Percentiles rank a stretch among this genome's conserved stretches.
phyloP scores from a whole-genome alignment of 2,329 filamentous ascomycete species.

The Sporothrix luriei region DNA sequence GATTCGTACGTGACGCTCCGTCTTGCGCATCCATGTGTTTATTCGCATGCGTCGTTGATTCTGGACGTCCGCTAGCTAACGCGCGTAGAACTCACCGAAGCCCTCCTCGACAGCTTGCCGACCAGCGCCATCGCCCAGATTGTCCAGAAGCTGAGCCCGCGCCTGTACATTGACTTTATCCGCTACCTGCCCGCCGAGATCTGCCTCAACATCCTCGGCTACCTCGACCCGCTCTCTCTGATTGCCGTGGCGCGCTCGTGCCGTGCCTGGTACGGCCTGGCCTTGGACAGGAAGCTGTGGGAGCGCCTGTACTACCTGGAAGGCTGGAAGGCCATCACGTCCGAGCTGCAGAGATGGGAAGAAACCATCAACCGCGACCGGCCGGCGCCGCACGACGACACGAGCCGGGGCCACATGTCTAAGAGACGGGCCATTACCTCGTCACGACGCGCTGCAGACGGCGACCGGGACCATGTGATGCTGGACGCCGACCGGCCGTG shows the following conservation, averaged over 20 bases:
- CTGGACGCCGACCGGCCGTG: conserved; percentile 39
- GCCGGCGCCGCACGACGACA: conserved; percentile 46
- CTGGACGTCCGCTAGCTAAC: background rate
- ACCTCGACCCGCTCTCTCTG: conserved; percentile 78
- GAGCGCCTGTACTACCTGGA: conserved; percentile 78
- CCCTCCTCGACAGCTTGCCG: conserved; percentile 74
- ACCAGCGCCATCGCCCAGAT: conserved; percentile 79
- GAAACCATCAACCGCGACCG: conserved; percentile 57
- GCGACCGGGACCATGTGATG: conserved; percentile 52
- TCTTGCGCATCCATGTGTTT: too few species aligned
- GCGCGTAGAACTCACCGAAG: conserved; percentile 72
- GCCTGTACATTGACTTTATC: conserved; percentile 92
- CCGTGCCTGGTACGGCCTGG: conserved; percentile 76
- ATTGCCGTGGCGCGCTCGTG: conserved; percentile 78
- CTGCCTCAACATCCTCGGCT: conserved; percentile 83
- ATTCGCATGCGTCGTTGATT: background rate
- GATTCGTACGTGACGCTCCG: conserved; percentile 32
- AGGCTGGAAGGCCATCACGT: conserved; percentile 75
- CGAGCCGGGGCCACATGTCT: conserved; percentile 54
- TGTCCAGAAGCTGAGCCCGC: conserved; percentile 75
- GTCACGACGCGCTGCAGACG: conserved; percentile 43
- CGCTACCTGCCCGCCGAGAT: conserved; percentile 84
- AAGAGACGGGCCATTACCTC: conserved; percentile 59
- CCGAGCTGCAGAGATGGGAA: conserved; percentile 69
- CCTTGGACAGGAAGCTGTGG: conserved; percentile 85